Base-by-base conservation (phyloP, 495 filamentous ascomycete genomes). In the Cairneyella variabilis region DNA sequence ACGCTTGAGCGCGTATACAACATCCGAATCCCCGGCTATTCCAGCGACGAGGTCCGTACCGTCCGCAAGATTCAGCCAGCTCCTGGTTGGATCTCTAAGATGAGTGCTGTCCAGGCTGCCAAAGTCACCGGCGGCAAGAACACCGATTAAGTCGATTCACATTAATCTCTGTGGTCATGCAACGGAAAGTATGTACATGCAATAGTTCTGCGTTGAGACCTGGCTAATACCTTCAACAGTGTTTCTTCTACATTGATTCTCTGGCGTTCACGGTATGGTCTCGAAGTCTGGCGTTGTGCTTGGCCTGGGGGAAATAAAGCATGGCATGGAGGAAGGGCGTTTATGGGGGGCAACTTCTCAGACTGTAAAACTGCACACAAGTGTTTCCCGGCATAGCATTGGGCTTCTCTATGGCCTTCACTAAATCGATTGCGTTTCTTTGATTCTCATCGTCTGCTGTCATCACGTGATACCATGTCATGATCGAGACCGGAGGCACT, bases 1-100 rank as follows among this genome's bases (percentile, higher is more conserved):
- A 84, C 96, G 21, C 84, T 98, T 16, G 93, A 98, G 72, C 88
- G 95, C 51, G 91, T 90, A 66, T 97, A 95, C 80, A 97, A 97
- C 69, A 97, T 97, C 72, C 88, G 93, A 51, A 89, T 97, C 52
- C 95, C 93, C 0, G 93, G 93, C 28, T 97, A 95, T 69, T 83
- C 90, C 4, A 87, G 88, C 25, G 93, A 98, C 62, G 93, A 98
- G 70, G 79, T 96, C 53, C 83, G 93, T 50, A 97, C 90, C 2
- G 91, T 97, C 18, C 83, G 90, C 63, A 96, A 96, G 70, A 84
- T 92, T 21, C 85, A 91, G 66, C 93, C 93, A 4, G 82, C 89
- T 42, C 75, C 82, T 41, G 85, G 79, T 22, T 97, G 93, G 89
- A 89, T 91, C 48, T 84, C 88, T 61, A 98, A 98, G 77, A 92